phyloP scores from a whole-genome alignment of 2,329 filamentous ascomycete species.

The Colletotrichum godetiae region DNA sequence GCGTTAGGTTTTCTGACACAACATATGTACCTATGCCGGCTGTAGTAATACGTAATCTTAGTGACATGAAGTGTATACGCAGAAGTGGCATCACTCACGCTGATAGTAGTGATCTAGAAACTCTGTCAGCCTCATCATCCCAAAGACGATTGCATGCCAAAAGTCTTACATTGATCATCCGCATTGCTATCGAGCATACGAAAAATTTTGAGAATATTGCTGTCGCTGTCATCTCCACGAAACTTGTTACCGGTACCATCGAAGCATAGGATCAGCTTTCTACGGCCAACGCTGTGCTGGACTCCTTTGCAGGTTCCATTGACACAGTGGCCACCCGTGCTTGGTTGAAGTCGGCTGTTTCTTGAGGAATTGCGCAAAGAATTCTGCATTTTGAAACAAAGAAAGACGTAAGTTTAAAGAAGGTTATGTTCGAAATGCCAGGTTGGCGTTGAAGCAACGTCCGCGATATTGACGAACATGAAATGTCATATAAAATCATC shows the following conservation, averaged over 20 bases:
- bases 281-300: not conserved
- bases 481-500: constrained; percentile 3
- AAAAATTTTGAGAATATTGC: constrained; percentile 77
- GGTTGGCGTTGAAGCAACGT: not conserved
- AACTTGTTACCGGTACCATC: constrained; percentile 75
- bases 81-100: constrained; percentile 53
- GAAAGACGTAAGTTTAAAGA: not conserved
- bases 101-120: constrained; percentile 68
- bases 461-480: not conserved
- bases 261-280: constrained; percentile 70
- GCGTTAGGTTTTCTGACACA: constrained; percentile 67
- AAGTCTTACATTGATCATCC: constrained; percentile 65
- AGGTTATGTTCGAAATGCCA: not conserved
- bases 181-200: constrained; percentile 75
- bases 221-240: constrained; percentile 70
- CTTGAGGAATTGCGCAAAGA: not conserved
- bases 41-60: constrained; percentile 39
- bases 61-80: not conserved
- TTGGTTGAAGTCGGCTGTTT: not conserved
- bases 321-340: not conserved
- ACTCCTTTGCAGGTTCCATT: constrained; percentile 3
- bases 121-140: not conserved
- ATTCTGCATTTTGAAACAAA: not conserved
- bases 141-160: not conserved
- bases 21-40: constrained; percentile 81